Conservation (phyloP, 2,329 filamentous ascomycete species). For the Raffaelea ambrosiae region DNA sequence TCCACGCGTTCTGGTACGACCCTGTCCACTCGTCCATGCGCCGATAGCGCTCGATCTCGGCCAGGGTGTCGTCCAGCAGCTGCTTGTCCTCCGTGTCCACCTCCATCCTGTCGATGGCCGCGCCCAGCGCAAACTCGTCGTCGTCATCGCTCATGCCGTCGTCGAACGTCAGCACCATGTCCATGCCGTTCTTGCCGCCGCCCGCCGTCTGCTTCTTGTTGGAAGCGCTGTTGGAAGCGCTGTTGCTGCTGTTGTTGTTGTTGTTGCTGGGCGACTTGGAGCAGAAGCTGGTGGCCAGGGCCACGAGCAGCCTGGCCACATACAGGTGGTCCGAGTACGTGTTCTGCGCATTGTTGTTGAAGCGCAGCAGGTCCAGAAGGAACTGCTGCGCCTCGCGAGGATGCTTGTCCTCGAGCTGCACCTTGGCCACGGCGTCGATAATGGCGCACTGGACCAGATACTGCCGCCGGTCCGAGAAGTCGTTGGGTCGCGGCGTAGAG, state of each 20-base stretch:
- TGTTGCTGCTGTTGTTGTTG: background rate
- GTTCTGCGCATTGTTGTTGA: slow-evolving; percentile 93
- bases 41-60: slow-evolving; percentile 58
- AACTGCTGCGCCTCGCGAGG: slow-evolving; percentile 74
- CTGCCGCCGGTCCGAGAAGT: slow-evolving; percentile 78
- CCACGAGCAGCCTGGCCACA: slow-evolving; percentile 67
- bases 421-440: slow-evolving; percentile 66
- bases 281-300: slow-evolving; percentile 52
- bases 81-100: slow-evolving; percentile 24
- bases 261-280: slow-evolving; percentile 25
- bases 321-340: slow-evolving; percentile 84
- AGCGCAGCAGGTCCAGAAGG: slow-evolving; percentile 78
- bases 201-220: slow-evolving; percentile 7
- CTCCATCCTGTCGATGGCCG: slow-evolving; percentile 32
- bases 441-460: slow-evolving; percentile 84
- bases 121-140: slow-evolving; percentile 17
- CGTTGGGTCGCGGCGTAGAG: slow-evolving; percentile 78
- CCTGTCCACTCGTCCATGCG: slow-evolving; percentile 61
- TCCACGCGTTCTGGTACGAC: slow-evolving; percentile 61
- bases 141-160: slow-evolving; percentile 10
- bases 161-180: slow-evolving; percentile 28
- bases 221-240: background rate
- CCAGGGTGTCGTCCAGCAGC: slow-evolving; percentile 45
- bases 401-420: slow-evolving; percentile 72
- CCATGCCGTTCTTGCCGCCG: slow-evolving; percentile 8